Conservation (phyloP, 495 filamentous ascomycete species). For the Aspergillus carlsbadensis region DNA sequence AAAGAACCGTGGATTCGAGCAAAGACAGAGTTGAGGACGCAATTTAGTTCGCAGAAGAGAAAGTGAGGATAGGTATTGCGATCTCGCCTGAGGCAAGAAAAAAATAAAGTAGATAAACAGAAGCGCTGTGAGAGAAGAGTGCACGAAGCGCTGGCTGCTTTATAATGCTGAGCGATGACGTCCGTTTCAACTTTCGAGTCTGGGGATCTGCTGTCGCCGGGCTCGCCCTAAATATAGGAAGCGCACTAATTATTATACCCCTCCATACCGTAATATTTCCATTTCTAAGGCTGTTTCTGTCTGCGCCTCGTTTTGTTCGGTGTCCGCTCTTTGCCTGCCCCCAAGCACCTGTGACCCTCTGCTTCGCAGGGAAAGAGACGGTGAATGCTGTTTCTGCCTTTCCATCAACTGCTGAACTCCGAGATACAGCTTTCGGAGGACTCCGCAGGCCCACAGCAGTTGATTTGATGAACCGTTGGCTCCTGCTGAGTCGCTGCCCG, state of each 20-base stretch:
- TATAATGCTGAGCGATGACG: constrained; percentile 14
- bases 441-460: background rate
- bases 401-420: background rate
- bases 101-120: background rate
- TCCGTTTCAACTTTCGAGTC: constrained; percentile 1
- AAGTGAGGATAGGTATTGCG: background rate
- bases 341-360: background rate
- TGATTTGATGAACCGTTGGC: background rate
- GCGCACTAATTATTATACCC: background rate
- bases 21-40: background rate
- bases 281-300: background rate
- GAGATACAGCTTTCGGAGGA: background rate
- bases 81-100: background rate
- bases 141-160: background rate
- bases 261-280: constrained; percentile 13
- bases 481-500: constrained; percentile 6
- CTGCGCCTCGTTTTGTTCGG: constrained; percentile 2
- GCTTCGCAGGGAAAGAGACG: background rate
- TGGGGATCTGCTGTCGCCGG: background rate
- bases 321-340: background rate
- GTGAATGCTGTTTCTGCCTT: background rate
- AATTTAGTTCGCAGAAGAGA: background rate
- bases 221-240: constrained; percentile 1
- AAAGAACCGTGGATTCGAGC: constrained; percentile 14
- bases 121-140: background rate